Evolutionary conservation across 164 flowering plant species (phyloP).

Genomic region (Vitis amurensis): DNA sequence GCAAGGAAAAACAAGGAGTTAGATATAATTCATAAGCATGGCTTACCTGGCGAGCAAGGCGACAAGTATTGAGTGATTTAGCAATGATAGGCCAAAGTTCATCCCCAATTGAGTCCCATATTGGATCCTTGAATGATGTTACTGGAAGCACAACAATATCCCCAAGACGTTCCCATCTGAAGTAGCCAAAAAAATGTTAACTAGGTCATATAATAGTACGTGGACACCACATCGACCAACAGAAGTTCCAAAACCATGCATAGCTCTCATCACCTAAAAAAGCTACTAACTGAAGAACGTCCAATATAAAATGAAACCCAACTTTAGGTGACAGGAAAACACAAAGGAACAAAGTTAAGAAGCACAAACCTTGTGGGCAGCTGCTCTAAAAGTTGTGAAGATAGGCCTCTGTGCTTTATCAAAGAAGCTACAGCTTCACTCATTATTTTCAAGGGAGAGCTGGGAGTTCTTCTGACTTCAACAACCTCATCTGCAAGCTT

Average conservation of each 20-base stretch:
- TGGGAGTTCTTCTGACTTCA: slow-evolving; percentile 46
- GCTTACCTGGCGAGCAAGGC: slow-evolving; percentile 91
- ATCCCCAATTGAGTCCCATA: slow-evolving; percentile 65
- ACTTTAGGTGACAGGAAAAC: slow-evolving; percentile 1
- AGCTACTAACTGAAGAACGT: neutral
- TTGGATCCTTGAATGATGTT: slow-evolving; percentile 68
- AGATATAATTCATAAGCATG: neutral
- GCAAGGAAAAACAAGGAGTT: neutral
- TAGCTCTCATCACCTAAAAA: neutral
- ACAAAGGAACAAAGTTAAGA: slow-evolving; percentile 3
- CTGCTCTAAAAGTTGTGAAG: slow-evolving; percentile 61
- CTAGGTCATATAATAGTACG: neutral
- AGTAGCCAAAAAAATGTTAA: slow-evolving; percentile 4
- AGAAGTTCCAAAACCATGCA: neutral
- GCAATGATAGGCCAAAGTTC: slow-evolving; percentile 84
- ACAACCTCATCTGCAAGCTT: slow-evolving; percentile 42
- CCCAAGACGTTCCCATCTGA: slow-evolving; percentile 92
- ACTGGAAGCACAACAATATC: slow-evolving; percentile 87
- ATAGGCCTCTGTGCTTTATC: slow-evolving; percentile 49
- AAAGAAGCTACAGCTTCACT: slow-evolving; percentile 62
- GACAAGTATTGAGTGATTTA: slow-evolving; percentile 61
- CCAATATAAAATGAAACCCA: neutral
- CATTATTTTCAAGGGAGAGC: slow-evolving; percentile 62
- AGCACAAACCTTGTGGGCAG: slow-evolving; percentile 71
- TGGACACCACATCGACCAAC: neutral